Conservation (phyloP, 352 stramenopile species). For the Saprolegnia diclina region DNA sequence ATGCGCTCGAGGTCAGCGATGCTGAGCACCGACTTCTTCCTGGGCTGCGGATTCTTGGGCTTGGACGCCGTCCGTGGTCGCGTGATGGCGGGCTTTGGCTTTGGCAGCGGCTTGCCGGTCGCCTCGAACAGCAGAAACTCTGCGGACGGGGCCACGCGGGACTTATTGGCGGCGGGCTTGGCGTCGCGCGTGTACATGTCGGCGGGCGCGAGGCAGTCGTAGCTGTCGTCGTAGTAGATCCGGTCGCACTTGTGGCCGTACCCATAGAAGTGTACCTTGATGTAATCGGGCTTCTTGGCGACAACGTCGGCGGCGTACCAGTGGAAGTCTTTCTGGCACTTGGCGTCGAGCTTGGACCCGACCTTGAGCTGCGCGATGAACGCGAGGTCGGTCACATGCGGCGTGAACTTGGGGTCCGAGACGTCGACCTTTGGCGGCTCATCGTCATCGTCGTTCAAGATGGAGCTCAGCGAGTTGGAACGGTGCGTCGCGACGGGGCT, state of each 20-base stretch:
- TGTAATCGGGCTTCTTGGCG: not conserved
- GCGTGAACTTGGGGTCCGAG: too few relatives aligned
- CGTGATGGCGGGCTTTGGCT: not conserved
- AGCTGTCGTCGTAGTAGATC: constrained; percentile 2
- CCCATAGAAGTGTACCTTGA: constrained; percentile 20
- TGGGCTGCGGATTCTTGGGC: not conserved
- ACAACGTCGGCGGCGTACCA: constrained; percentile 23
- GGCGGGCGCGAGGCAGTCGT: constrained; percentile 19
- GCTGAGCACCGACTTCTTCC: not conserved
- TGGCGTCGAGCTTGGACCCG: constrained; percentile 21
- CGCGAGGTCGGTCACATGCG: not conserved
- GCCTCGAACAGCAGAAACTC: not conserved
- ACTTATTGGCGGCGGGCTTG: not conserved
- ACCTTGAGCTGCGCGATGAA: constrained; percentile 6
- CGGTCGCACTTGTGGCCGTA: constrained; percentile 13
- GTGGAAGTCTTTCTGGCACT: constrained; percentile 13
- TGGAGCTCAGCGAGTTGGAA: too few relatives aligned
- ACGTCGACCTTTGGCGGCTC: too few relatives aligned
- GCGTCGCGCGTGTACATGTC: constrained; percentile 7
- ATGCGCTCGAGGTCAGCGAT: not conserved
- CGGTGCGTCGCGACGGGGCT: too few relatives aligned
- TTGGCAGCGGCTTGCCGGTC: not conserved
- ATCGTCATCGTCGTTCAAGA: too few relatives aligned
- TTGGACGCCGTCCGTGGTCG: not conserved
- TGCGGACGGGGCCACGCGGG: not conserved